Conservation (phyloP, 148 eudicot species). For the Tetragonia tetragonoides region DNA sequence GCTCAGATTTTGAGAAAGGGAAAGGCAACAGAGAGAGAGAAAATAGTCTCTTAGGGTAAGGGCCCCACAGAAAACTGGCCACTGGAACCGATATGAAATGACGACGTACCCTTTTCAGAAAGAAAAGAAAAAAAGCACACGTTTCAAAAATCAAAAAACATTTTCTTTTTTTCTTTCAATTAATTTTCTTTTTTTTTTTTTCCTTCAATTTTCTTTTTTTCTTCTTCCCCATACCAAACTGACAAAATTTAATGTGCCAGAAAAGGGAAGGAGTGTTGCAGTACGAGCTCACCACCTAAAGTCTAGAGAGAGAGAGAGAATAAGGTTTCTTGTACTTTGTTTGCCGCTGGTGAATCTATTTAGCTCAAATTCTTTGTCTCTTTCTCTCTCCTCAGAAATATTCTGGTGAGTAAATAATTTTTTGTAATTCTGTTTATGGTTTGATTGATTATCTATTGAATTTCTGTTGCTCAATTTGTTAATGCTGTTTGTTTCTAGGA, state of each 20-base stretch:
- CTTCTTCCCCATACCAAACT: constrained; percentile 14
- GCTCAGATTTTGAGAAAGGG: constrained; percentile 21
- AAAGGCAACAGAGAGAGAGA: not conserved
- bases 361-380: not conserved
- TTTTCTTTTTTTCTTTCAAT: not conserved
- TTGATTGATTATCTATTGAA: not conserved
- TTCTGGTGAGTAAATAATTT: constrained; percentile 4
- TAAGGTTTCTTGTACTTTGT: not conserved
- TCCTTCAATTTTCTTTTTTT: not conserved
- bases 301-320: not conserved
- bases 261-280: constrained; percentile 19
- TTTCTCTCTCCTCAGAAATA: not conserved
- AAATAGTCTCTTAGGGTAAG: constrained; percentile 1
- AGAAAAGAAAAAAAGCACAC: not conserved
- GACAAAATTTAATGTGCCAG: constrained; percentile 36
- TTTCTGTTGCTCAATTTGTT: not conserved
- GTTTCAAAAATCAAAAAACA: constrained; percentile 4
- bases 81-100: constrained; percentile 7
- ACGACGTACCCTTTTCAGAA: too few relatives aligned
- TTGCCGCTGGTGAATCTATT: constrained; percentile 1
- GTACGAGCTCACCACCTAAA: constrained; percentile 2
- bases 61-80: constrained; percentile 22
- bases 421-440: not conserved
- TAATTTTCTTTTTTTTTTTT: not conserved
- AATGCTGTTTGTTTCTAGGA: not conserved